phyloP scores from a whole-genome alignment of 805 yeast genomes.

The Teunomyces pallodes region DNA sequence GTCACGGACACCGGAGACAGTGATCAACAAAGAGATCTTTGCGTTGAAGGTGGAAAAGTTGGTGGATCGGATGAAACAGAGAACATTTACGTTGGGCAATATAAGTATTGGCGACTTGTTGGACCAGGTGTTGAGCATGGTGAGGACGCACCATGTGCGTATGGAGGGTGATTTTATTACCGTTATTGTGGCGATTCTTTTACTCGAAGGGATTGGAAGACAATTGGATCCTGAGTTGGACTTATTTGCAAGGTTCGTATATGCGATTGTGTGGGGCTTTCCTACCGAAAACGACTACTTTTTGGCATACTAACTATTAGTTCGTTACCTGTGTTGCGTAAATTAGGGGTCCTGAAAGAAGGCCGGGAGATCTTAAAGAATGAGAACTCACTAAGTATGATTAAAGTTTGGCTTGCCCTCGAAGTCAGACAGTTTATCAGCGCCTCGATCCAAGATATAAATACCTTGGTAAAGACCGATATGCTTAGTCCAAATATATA shows the following conservation, averaged over 20 bases:
- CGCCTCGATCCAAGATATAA: slow-evolving; percentile 73
- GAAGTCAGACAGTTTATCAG: slow-evolving; percentile 85
- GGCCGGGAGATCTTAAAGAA: slow-evolving; percentile 55
- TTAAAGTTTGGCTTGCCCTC: slow-evolving; percentile 85
- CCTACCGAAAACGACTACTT: slow-evolving; percentile 33
- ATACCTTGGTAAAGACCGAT: slow-evolving; percentile 43
- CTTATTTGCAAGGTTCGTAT: slow-evolving; percentile 93
- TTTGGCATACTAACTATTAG: slow-evolving; percentile 36
- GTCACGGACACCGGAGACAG: slow-evolving; percentile 92
- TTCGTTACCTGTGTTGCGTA: slow-evolving; percentile 81
- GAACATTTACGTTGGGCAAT: slow-evolving; percentile 90
- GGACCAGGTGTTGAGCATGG: slow-evolving; percentile 87
- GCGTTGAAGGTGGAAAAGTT: slow-evolving; percentile 83
- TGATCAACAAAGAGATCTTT: slow-evolving; percentile 77
- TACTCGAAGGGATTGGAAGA: slow-evolving; percentile 93
- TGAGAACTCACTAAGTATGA: slow-evolving; percentile 70
- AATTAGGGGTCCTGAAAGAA: slow-evolving; percentile 68
- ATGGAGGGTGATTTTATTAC: slow-evolving; percentile 97
- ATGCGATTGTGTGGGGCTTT: slow-evolving; percentile 37
- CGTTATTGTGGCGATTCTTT: slow-evolving; percentile 87
- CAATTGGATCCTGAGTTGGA: slow-evolving; percentile 91
- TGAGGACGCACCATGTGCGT: slow-evolving; percentile 88
- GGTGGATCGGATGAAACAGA: slow-evolving; percentile 74
- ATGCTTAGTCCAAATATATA: slow-evolving; percentile 45
- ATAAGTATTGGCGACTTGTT: slow-evolving; percentile 88